Evolutionary conservation across 2,329 filamentous ascomycete genomes (phyloP).

Genomic region (Coccinonectria pachysandricola): DNA sequence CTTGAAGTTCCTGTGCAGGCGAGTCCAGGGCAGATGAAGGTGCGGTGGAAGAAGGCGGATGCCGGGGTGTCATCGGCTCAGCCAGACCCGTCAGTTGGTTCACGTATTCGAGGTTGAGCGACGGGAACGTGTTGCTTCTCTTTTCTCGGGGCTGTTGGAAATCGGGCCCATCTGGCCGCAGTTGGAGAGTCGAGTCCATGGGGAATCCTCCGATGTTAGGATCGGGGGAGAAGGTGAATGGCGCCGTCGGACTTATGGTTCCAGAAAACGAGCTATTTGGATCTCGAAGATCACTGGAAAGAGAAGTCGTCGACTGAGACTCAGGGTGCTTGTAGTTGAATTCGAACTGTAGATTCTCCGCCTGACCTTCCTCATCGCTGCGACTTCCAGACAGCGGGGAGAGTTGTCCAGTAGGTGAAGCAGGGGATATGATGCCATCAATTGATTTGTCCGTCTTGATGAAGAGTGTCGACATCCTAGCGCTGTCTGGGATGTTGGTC

Average conservation of each 20-base stretch:
- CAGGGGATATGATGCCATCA: slow-evolving; percentile 55
- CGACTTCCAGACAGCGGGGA: slow-evolving; percentile 62
- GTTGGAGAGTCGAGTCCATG: slow-evolving; percentile 27
- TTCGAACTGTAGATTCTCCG: slow-evolving; percentile 21
- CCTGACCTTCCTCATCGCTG: slow-evolving; percentile 58
- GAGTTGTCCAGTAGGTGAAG: slow-evolving; percentile 55
- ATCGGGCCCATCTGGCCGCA: slow-evolving; percentile 32
- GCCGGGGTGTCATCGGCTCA: slow-evolving; percentile 41
- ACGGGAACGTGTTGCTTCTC: slow-evolving; percentile 78
- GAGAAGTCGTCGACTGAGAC: slow-evolving; percentile 25
- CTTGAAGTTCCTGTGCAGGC: slow-evolving; percentile 35
- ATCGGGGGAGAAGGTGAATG: slow-evolving; percentile 68
- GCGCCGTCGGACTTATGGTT: slow-evolving; percentile 62
- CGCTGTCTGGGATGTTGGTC: slow-evolving; percentile 61
- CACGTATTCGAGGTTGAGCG: slow-evolving; percentile 52
- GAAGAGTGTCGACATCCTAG: slow-evolving; percentile 41
- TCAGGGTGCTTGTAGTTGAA: slow-evolving; percentile 24
- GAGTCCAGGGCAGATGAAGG: slow-evolving; percentile 44
- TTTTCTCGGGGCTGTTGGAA: slow-evolving; percentile 58
- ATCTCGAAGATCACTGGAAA: slow-evolving; percentile 22
- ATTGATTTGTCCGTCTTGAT: slow-evolving; percentile 26
- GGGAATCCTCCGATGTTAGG: slow-evolving; percentile 56
- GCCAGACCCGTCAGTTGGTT: slow-evolving; percentile 27
- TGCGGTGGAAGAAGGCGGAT: slow-evolving; percentile 34
- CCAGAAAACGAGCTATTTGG: slow-evolving; percentile 55